Conservation (phyloP, 306 rosid species). For the Pueraria montana region DNA sequence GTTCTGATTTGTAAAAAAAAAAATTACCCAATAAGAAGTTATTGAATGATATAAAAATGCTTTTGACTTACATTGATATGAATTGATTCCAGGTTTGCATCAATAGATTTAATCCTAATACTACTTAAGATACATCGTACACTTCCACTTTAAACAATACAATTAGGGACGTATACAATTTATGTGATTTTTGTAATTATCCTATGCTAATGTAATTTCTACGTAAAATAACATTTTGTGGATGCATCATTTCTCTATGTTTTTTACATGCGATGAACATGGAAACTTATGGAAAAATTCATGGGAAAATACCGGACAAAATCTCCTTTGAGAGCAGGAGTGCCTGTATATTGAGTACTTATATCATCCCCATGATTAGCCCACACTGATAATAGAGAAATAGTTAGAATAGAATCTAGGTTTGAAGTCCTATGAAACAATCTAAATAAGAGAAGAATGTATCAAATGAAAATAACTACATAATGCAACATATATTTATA, state of each 20-base stretch:
- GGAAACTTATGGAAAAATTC: slow-evolving; percentile 24
- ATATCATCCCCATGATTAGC: slow-evolving; percentile 92
- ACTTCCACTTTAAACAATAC: background rate
- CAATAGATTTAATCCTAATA: background rate
- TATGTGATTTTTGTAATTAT: background rate
- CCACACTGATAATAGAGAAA: slow-evolving; percentile 71
- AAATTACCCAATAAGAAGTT: background rate
- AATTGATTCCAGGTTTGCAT: background rate
- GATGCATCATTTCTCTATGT: background rate
- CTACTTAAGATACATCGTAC: background rate
- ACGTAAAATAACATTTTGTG: background rate
- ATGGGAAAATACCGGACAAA: slow-evolving; percentile 71
- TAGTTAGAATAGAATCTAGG: slow-evolving; percentile 1
- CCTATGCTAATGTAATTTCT: slow-evolving; percentile 7
- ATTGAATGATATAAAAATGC: background rate
- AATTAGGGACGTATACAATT: background rate
- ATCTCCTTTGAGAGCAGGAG: slow-evolving; percentile 90
- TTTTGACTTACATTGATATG: background rate
- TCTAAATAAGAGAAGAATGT: background rate
- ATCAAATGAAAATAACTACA: background rate
- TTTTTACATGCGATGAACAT: background rate
- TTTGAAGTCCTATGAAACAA: slow-evolving; percentile 26
- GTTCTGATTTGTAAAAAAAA: too few species aligned
- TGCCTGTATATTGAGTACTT: slow-evolving; percentile 89
- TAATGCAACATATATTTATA: background rate